These are phyloP conservation scores for Quaeritorhiza haematococci DNA, from an alignment of 371 early-diverging fungal species.

Conservation along the genomic window DNA sequence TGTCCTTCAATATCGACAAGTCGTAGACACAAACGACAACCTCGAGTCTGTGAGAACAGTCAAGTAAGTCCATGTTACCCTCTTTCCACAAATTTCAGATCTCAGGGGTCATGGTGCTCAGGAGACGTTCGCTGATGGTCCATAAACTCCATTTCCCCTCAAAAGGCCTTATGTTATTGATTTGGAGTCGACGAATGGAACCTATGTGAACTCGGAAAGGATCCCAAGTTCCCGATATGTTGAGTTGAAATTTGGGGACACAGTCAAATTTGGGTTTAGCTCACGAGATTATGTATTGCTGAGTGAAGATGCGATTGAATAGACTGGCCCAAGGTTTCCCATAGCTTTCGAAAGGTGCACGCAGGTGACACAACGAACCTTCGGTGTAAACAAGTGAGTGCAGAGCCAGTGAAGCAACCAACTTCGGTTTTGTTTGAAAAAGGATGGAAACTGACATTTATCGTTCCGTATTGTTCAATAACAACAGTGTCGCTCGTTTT, in stretches of 20 bases:
- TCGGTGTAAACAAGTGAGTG: no score
- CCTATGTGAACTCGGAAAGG: constrained; percentile 72
- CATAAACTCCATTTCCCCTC: background rate
- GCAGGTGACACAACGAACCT: no score
- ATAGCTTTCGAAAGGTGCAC: no score
- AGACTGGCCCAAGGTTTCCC: no score
- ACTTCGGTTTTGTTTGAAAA: no score
- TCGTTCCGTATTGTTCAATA: no score
- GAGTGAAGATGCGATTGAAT: constrained; percentile 52
- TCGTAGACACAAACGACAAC: constrained; percentile 26
- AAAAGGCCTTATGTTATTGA: constrained; percentile 87
- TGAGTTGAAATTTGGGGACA: constrained; percentile 76
- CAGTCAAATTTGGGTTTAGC: constrained; percentile 82
- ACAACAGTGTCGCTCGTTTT: no score
- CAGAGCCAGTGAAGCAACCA: no score
- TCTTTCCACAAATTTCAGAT: background rate
- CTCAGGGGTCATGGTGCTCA: background rate
- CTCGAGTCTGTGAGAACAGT: constrained; percentile 10
- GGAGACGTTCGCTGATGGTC: background rate
- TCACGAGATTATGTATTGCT: constrained; percentile 88
- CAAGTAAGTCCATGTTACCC: constrained; percentile 21
- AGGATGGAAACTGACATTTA: no score
- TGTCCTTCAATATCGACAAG: constrained; percentile 75
- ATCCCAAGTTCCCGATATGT: constrained; percentile 74
- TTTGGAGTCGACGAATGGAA: constrained; percentile 86